Conservation (phyloP, 2,329 filamentous ascomycete species). For the Colletotrichum chrysophilum region DNA sequence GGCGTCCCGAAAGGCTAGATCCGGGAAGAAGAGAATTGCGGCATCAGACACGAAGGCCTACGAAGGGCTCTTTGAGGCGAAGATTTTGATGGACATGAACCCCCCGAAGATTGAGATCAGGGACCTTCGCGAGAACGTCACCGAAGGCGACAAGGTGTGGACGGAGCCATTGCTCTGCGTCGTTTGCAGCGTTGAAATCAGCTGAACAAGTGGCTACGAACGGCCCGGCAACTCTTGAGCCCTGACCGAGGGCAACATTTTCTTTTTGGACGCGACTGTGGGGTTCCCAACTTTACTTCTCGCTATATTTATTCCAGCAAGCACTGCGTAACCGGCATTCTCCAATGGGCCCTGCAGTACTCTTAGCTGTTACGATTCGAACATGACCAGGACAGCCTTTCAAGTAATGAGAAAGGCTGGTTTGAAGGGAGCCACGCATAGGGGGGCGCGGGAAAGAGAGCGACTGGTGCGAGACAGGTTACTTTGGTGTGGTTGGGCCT, state of each 20-base stretch:
- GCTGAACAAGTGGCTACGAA: conserved; percentile 32
- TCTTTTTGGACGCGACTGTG: neutral
- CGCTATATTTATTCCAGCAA: conserved; percentile 14
- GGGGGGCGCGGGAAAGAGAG: neutral
- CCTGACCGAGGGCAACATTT: neutral
- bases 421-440: neutral
- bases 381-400: neutral
- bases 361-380: neutral
- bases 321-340: neutral
- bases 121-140: conserved; percentile 53
- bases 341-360: neutral
- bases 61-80: conserved; percentile 56
- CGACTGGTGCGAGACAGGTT: neutral
- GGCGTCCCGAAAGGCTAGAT: conserved; percentile 26
- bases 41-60: conserved; percentile 51
- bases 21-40: conserved; percentile 34
- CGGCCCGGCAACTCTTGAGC: neutral
- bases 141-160: conserved; percentile 58
- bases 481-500: conserved; percentile 2
- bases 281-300: conserved; percentile 13
- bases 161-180: conserved; percentile 57
- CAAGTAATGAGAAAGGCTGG: neutral
- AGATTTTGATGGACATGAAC: conserved; percentile 49
- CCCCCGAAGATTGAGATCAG: conserved; percentile 56
- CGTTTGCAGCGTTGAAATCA: conserved; percentile 52